Base-by-base conservation (phyloP, 2,329 filamentous ascomycete species). In the Sclerotinia spermophila region DNA sequence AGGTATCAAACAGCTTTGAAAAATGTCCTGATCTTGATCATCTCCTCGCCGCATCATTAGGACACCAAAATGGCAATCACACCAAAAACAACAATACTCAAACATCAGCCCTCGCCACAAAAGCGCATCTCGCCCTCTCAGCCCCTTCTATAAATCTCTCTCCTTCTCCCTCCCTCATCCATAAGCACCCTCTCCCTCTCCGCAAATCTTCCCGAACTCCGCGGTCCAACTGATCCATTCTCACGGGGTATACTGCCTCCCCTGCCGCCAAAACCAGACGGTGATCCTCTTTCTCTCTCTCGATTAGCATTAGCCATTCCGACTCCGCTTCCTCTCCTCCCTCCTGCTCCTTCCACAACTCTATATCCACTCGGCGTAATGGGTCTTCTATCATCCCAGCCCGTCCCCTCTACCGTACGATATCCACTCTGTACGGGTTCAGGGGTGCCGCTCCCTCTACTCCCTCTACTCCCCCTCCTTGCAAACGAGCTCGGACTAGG, bases 101-200 rank as follows among this genome's bases (percentile, higher is more conserved):
- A 5, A 38, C 11, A 61, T 61, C 38, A 42, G 11, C 8, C 19
- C n/a, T 64, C 21, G 3, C 6, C 30, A 61, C 17, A 44, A 33
- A 64, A 17, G 17, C 6, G 1, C 5, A 24, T 38, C 21, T 10
- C 30, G 5, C 8, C 17, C 15, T 5, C 30, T 40, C 40, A 68
- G 3, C 55, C 67, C 24, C 67, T 44, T 38, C 42, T 44, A 42
- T 68, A 48, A 51, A 61, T 51, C 19, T 61, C 55, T 3, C 42
- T 68, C 17, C 67, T 61, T n/a, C 67, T 68, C 27, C 55, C 38
- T 13, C 65, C 65, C 15, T 67, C 65, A 67, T 67, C 65, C 24
- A 60, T 38, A 5, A 67, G 27, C 53, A 67, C 30, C 19, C 55
- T 60, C 38, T 61, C 55, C 6, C 65, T 68, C 27, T 68, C 55